Evolutionary conservation across 2,329 filamentous ascomycete genomes (phyloP).

Genomic region (Dothideomycetidae sp.): DNA sequence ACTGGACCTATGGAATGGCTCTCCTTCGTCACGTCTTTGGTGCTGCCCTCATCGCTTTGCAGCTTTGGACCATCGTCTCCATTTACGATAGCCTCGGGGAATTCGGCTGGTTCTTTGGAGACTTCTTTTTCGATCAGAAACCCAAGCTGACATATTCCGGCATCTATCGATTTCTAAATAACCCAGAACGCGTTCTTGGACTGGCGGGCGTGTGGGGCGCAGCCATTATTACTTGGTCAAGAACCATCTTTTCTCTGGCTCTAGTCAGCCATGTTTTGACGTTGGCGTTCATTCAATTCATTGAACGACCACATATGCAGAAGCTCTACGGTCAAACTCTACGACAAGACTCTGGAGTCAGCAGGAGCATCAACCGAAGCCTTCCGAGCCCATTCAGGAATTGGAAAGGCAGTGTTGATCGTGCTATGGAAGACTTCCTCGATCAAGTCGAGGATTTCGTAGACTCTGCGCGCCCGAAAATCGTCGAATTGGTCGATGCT

Average conservation of each 20-base stretch:
- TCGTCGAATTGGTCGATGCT: slow-evolving; percentile 71
- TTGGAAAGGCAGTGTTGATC: slow-evolving; percentile 76
- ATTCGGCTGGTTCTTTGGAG: slow-evolving; percentile 97
- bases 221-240: slow-evolving; percentile 83
- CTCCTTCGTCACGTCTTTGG: slow-evolving; percentile 80
- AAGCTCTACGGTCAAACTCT: slow-evolving; percentile 83
- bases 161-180: slow-evolving; percentile 97
- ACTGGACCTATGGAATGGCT: slow-evolving; percentile 78
- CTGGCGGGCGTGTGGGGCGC: slow-evolving; percentile 92
- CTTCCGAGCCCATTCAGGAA: slow-evolving; percentile 70
- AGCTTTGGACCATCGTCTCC: slow-evolving; percentile 83
- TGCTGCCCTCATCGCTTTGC: slow-evolving; percentile 63
- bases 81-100: slow-evolving; percentile 93
- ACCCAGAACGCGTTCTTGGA: slow-evolving; percentile 86
- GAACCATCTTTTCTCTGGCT: slow-evolving; percentile 72
- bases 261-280: slow-evolving; percentile 74
- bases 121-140: slow-evolving; percentile 90
- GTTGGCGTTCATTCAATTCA: slow-evolving; percentile 75
- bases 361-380: slow-evolving; percentile 77
- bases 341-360: slow-evolving; percentile 75
- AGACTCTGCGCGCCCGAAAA: slow-evolving; percentile 68
- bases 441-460: slow-evolving; percentile 87
- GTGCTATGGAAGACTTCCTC: slow-evolving; percentile 68
- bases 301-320: slow-evolving; percentile 95
- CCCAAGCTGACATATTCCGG: slow-evolving; percentile 88